Evolutionary conservation across 306 rosid species (phyloP).

Genomic region (Cicer arietinum): DNA sequence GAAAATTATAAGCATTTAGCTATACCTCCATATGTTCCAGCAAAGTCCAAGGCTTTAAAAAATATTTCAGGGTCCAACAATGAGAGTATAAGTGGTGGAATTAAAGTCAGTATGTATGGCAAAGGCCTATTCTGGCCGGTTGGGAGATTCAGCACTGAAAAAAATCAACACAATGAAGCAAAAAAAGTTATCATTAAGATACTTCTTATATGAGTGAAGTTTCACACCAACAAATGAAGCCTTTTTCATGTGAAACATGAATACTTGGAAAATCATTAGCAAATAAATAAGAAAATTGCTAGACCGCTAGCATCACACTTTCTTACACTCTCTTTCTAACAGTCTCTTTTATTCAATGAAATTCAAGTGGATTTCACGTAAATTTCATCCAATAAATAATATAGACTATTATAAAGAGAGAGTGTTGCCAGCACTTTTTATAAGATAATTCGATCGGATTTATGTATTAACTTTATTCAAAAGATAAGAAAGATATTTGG

Average conservation of each 20-base stretch:
- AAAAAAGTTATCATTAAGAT: conserved; percentile 11
- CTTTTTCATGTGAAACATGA: conserved; percentile 23
- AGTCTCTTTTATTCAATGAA: neutral
- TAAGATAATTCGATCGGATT: neutral
- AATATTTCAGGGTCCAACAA: conserved; percentile 74
- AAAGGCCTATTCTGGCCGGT: conserved; percentile 61
- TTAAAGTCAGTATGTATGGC: conserved; percentile 61
- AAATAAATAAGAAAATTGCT: neutral
- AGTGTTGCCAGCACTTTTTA: neutral
- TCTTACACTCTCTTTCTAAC: neutral
- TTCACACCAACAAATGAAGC: neutral
- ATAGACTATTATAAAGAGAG: neutral
- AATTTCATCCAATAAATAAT: neutral
- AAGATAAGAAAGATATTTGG: conserved; percentile 26
- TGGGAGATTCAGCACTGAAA: conserved; percentile 71
- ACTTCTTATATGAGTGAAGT: neutral
- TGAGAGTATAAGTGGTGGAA: conserved; percentile 70
- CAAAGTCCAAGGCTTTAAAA: conserved; percentile 74
- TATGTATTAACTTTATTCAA: conserved; percentile 5
- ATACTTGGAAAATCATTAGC: conserved; percentile 17
- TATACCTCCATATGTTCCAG: conserved; percentile 86
- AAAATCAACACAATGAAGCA: conserved; percentile 33
- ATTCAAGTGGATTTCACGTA: neutral
- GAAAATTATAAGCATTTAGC: conserved; percentile 24
- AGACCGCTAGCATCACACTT: neutral